Evolutionary conservation across 2,329 filamentous ascomycete species (phyloP).

Genomic region (Colletotrichum aenigma): DNA sequence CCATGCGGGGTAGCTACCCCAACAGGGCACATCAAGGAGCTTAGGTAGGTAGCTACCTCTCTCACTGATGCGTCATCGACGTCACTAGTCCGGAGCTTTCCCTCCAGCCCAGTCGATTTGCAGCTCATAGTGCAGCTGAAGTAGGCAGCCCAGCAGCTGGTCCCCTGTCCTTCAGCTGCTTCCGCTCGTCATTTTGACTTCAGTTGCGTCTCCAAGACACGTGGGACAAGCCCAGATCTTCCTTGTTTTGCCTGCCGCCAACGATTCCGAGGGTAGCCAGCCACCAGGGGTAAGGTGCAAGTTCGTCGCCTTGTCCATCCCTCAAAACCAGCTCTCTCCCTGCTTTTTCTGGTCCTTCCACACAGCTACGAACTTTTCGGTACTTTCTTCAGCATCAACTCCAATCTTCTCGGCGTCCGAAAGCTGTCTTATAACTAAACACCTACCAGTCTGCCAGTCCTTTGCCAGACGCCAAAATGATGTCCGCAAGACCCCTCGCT

Average conservation of each 20-base stretch:
- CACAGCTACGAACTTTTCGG: background rate
- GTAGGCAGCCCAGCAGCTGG: background rate
- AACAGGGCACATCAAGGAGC: background rate
- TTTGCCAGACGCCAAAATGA: slow-evolving; percentile 25
- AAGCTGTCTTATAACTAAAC: background rate
- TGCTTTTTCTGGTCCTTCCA: background rate
- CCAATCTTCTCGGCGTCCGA: background rate
- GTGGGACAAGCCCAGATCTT: background rate
- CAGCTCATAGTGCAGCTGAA: background rate
- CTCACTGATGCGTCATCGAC: background rate
- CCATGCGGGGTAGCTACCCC: background rate
- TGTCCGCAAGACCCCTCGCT: slow-evolving; percentile 31
- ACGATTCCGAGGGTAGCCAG: background rate
- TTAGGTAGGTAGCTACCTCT: background rate
- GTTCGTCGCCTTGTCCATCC: background rate
- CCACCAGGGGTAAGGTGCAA: background rate
- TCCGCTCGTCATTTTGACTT: slow-evolving; percentile 3
- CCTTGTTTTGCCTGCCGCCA: background rate
- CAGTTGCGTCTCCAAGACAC: background rate
- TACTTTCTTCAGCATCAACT: background rate
- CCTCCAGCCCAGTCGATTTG: background rate
- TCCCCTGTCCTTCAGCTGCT: background rate
- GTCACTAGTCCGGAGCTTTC: slow-evolving; percentile 16
- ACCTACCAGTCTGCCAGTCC: background rate
- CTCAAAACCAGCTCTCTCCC: background rate